Base-by-base conservation (phyloP, 768 basidiomycete species). In the Pisolithus sp. region DNA sequence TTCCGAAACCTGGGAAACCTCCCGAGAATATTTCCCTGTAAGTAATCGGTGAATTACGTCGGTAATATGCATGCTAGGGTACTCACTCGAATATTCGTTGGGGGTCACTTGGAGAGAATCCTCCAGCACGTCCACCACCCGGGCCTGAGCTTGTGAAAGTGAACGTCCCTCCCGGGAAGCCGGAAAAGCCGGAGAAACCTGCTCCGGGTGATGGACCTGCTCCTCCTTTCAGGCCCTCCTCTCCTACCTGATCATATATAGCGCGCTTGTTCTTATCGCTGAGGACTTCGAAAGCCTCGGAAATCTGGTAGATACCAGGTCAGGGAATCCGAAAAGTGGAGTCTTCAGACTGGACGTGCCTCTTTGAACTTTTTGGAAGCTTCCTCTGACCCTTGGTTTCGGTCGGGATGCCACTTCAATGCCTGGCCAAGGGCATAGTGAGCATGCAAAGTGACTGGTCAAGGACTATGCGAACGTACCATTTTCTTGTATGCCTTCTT, bases 401-500 rank as follows among this genome's bases (percentile, higher is more conserved):
- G 80, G 66, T 96, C 93, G 36, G 94, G 94, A 68, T 98, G 95
- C 85, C 89, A 90, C 80, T 90, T 93, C 67, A 96, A 68, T 44
- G 93, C 91, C 87, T 79, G 75, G 52, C 4, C 24, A 46, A 9
- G 36, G 37, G 28, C n/a, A 49, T 46, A 40, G 37, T 53, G 31
- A 40, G 58, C 44, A 30, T 51, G 2, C 48, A 58, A 26, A n/a
- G 54, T 20, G 31, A n/a, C 6, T 1, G 17, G 12, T n/a, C 23
- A 20, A 36, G 30, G 52, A 39, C 30, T 9, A 18, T 34, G 20
- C 7, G 7, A 5, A 68, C 76, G 10, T 56, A 84, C 88, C 82
- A 90, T 89, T 71, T 93, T 93, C 80, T 93, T 94, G 79, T 93
- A 94, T 1, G 89, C 94, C 60, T 83, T 88, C 72, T 96, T 97